Evolutionary conservation across 768 basidiomycete genomes (phyloP), one percentile per base, ranked within the genome.

Genomic region (Ramaria rubella): DNA sequence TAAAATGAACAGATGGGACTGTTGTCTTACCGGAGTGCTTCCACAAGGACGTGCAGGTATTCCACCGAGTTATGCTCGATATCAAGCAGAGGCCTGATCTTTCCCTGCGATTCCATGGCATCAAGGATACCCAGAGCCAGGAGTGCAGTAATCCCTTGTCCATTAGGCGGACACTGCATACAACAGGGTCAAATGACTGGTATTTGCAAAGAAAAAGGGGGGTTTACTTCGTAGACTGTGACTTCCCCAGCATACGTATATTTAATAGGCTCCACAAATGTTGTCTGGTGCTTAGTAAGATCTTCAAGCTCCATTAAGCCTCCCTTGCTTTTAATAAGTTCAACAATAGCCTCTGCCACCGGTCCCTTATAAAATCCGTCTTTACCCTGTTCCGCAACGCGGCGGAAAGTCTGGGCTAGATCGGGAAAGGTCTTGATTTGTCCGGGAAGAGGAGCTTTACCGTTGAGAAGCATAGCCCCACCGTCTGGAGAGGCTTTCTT

Each of bases 241-340:
- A 97, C 87, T 57, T 93, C 88, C 7, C 78, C 75, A 19, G 78
- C 86, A 63, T 90, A 98, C 2, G 87, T 92, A 68, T 95, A 95
- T 57, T 82, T 85, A 73, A 97, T 94, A 2, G 96, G 95, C 59
- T 93, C 82, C 17, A 97, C 90, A 36, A 90, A 81, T 4, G 83
- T 75, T 0, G 90, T 84, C 49, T 79, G 71, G 65, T 96, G 94
- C 45, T 77, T 76, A n/a, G 87, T 88, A 38, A 99, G 81, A 68
- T 99, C 96, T n/a, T 87, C 83, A 12, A 97, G 77, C 49, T 86
- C 87, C 94, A 99, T 94, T 7, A 94, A 80, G 19, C 96, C 96
- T 17, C 95, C 95, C 62, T 86, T 79, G 68, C 81, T 84, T 69
- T 90, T 74, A 49, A 96, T 80, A 29, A 97, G 76, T 49, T 93